These are phyloP conservation scores for Ocimum tenuiflorum DNA, from an alignment of 257 asterid genomes.

Conservation along the genomic window DNA sequence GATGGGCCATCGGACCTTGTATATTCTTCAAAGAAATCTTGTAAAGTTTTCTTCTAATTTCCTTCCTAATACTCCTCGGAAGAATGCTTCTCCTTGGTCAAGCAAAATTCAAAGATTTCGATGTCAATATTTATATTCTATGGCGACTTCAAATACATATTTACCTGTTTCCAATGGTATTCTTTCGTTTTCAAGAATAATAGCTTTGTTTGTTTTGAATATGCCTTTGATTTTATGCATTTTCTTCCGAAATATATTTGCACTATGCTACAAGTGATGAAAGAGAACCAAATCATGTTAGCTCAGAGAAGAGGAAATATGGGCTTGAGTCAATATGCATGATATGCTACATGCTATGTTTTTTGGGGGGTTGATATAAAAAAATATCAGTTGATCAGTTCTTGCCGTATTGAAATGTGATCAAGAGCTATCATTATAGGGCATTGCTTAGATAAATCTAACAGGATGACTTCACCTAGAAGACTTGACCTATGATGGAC, in stretches of 20 bases:
- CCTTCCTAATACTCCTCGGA: background rate
- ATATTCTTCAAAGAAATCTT: constrained; percentile 31
- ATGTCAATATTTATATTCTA: constrained; percentile 8
- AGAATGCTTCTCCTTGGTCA: constrained; percentile 13
- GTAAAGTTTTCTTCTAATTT: constrained; percentile 36
- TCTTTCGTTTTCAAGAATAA: background rate
- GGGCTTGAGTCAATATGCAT: too few species aligned
- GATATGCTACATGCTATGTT: too few species aligned
- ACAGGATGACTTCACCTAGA: too few species aligned
- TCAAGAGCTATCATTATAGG: too few species aligned
- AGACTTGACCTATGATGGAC: too few species aligned
- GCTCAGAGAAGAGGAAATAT: too few species aligned
- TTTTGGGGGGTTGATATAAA: background rate
- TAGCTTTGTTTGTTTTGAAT: background rate
- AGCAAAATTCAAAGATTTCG: constrained; percentile 29
- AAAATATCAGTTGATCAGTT: too few species aligned
- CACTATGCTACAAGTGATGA: too few species aligned
- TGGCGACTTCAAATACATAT: background rate
- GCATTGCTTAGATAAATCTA: too few species aligned
- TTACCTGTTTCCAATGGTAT: background rate
- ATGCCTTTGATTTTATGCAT: background rate
- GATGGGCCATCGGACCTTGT: constrained; percentile 26
- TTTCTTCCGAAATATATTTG: too few species aligned
- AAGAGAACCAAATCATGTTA: too few species aligned
- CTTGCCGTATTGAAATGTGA: background rate